A percentile compares a stretch with the other conserved stretches of the same genome.
Evolutionary conservation across 371 early-diverging fungal genomes (phyloP).

Genomic region (Lichtheimia ramosa): DNA sequence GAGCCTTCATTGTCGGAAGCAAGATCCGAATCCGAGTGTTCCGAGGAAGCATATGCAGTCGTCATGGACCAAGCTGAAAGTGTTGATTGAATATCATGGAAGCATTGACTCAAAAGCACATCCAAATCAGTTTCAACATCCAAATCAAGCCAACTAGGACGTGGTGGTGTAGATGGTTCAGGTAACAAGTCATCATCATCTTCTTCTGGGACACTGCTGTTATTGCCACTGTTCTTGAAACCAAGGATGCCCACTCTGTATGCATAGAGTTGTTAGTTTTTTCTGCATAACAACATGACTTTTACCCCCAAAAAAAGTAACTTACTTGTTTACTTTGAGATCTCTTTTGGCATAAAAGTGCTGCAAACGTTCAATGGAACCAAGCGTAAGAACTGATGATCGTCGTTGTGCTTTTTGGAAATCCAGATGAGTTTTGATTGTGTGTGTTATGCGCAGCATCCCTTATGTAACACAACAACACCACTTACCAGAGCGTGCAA

Average conservation of each 20-base stretch:
- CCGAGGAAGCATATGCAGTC: constrained; percentile 17
- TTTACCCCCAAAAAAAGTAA: neutral
- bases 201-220: constrained; percentile 14
- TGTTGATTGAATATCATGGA: constrained; percentile 38
- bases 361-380: constrained; percentile 49
- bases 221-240: constrained; percentile 16
- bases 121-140: constrained; percentile 50
- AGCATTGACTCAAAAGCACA: constrained; percentile 31
- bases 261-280: neutral
- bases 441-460: no score
- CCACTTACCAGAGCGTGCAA: constrained; percentile 46
- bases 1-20: constrained; percentile 11
- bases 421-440: neutral
- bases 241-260: constrained; percentile 45
- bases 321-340: constrained; percentile 51
- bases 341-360: constrained; percentile 50
- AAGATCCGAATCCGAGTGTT: constrained; percentile 21
- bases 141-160: constrained; percentile 46
- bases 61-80: constrained; percentile 40
- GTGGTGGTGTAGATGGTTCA: constrained; percentile 30
- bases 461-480: neutral
- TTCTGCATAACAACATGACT: neutral
- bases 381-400: constrained; percentile 48
- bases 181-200: constrained; percentile 29
- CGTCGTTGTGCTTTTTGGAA: constrained; percentile 39